Base-by-base conservation (phyloP, 805 yeast species). In the Hanseniaspora taiwanica region DNA sequence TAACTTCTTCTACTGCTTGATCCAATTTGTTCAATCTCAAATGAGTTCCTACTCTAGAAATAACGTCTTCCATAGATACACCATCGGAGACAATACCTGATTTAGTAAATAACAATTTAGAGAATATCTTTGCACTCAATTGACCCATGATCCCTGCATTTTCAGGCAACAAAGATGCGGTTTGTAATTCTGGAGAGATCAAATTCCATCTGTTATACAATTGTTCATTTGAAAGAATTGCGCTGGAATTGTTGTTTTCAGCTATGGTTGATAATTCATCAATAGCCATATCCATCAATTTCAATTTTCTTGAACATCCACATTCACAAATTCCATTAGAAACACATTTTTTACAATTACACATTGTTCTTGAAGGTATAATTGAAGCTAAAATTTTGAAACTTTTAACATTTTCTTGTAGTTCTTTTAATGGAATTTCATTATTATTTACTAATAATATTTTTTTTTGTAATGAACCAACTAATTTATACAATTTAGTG, bases 61-160 rank as follows among this genome's bases (percentile, higher is more conserved):
- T 76, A 18, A 87, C 80, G 41, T 86, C 74, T 65, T 89, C 97
- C 42, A 87, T 76, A 54, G 91, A 96, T 49, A 45, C 42, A 27
- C 74, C 76, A 35, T 94, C 94, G 35, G 65, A 62, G 13, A 93
- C 86, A 43, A 74, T 63, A 35, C 97, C 97, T 45, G 72, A 66
- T 57, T 86, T 91, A 21, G 81, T 69, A 52, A 84, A 70, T 52
- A 89, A 69, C 45, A 87, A 69, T 50, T 72, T 74, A 27, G 94
- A 80, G 56, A 87, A 81, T 7, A 85, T 42, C 48, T 71, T 68
- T 14, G 97, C 87, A 6, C 93, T 72, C 34, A 86, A 59, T 60
- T 91, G 96, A 23, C 96, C 97, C 51, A 89, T 72, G 40, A 91
- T 72, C 54, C 98, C 98, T 20, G 98, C 94, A 54, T 89, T 83